Evolutionary conservation across 352 stramenopile species (phyloP).

Genomic region (Globisporangium ultimum): DNA sequence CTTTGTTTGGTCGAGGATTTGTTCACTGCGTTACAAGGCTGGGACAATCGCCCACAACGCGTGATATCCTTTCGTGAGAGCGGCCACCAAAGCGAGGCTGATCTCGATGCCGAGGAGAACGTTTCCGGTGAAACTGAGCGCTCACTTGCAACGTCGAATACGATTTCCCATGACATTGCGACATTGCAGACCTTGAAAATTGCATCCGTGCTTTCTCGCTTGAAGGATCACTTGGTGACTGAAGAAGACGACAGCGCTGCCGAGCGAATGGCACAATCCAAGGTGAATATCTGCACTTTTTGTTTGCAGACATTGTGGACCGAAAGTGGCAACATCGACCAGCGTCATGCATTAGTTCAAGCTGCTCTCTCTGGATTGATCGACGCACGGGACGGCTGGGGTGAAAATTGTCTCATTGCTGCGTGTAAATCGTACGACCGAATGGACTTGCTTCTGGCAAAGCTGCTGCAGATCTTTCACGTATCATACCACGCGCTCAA

Average conservation of each 20-base stretch:
- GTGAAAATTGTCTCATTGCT: conserved; percentile 9
- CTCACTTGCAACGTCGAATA: background rate
- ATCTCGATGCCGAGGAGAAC: background rate
- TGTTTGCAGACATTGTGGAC: conserved; percentile 11
- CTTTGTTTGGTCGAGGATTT: conserved; percentile 16
- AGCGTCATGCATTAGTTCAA: conserved; percentile 6
- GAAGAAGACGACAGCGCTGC: background rate
- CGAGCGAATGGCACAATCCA: background rate
- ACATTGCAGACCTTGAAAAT: conserved; percentile 8
- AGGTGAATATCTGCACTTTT: background rate
- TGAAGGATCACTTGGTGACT: background rate
- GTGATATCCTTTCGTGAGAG: background rate
- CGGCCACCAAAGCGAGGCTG: background rate
- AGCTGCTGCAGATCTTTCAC: conserved; percentile 40
- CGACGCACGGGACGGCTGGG: conserved; percentile 14
- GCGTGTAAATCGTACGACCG: conserved; percentile 4
- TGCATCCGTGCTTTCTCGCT: conserved; percentile 3
- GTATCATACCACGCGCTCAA: conserved; percentile 16
- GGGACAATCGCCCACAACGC: background rate
- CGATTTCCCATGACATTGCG: conserved; percentile 2
- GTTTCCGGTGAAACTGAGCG: background rate
- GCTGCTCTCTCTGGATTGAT: conserved; percentile 8
- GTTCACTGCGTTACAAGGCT: conserved; percentile 6
- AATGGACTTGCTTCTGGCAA: conserved; percentile 23
- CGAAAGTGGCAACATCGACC: background rate